phyloP scores from a whole-genome alignment of 1,284 basidiomycete genomes.

The Rhodotorula mucilaginosa region DNA sequence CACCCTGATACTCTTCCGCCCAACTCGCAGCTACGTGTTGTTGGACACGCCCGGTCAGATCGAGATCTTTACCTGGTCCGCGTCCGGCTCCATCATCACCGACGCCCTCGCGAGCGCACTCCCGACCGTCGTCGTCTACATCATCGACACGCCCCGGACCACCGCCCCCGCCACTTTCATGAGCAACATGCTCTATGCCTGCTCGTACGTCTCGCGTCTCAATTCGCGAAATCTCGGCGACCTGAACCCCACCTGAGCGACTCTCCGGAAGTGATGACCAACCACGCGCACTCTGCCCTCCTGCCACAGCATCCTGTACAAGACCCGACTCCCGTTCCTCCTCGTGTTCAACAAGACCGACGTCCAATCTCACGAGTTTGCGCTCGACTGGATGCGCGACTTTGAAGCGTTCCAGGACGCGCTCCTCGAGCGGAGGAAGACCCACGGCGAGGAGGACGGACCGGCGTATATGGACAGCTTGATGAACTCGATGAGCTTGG shows the following conservation, averaged over 20 bases:
- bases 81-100: slow-evolving; percentile 96
- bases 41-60: slow-evolving; percentile 99
- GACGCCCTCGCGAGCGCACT: slow-evolving; percentile 92
- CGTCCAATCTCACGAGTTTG: slow-evolving; percentile 79
- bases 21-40: slow-evolving; percentile 88
- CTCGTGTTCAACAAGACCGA: slow-evolving; percentile 99
- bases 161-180: slow-evolving; percentile 97
- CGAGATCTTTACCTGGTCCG: slow-evolving; percentile 99
- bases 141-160: slow-evolving; percentile 95
- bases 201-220: slow-evolving; percentile 62
- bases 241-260: too few species aligned
- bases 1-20: too few species aligned
- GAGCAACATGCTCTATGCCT: slow-evolving; percentile 99
- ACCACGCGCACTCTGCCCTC: background rate
- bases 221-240: background rate
- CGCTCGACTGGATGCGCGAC: slow-evolving; percentile 96
- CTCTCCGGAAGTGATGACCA: background rate
- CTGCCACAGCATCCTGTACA: slow-evolving; percentile 81
- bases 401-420: slow-evolving; percentile 71
- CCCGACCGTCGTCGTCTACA: slow-evolving; percentile 91
- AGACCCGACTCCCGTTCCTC: slow-evolving; percentile 94
- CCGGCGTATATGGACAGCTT: slow-evolving; percentile 97
- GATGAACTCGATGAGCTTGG: slow-evolving; percentile 98
- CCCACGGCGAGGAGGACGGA: slow-evolving; percentile 63
- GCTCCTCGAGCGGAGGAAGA: slow-evolving; percentile 48